Base-by-base conservation (phyloP, 2,329 filamentous ascomycete genomes). In the Thelonectria rubi region DNA sequence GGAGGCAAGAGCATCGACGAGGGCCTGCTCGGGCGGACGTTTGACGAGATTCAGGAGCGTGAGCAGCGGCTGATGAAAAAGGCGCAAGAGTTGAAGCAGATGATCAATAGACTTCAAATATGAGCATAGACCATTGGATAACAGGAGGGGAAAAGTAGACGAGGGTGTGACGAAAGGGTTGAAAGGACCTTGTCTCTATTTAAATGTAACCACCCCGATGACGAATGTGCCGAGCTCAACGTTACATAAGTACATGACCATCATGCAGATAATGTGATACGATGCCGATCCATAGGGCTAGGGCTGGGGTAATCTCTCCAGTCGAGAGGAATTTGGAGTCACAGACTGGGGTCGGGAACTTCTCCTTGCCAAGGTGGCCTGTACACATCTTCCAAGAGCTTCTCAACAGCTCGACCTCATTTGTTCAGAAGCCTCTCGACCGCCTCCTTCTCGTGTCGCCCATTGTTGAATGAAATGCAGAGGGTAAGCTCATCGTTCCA, bases 91-190 rank as follows among this genome's bases (percentile, higher is more conserved):
- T 11, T 63, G 21, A 56, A 46, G 20, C 61, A 57, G 49, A 59
- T 60, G 51, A 63, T 63, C 18, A 60, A 53, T 42, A 49, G 51
- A 32, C 59, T 63, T 53, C 60, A 63, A 37, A 60, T 63, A 40
- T 63, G 32, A 58, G 21, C 14, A 43, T 6, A 20, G 18, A 17
- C 7, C 5, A 30, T 30, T 30, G 26, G 26, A 30, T 9, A 5
- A 30, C 10, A n/a, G 26, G 26, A 24, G 26, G 7, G 26, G 17
- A 10, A 43, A 17, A 43, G 40, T 10, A 43, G n/a, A 17, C n/a
- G 9, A 37, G 34, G 8, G 34, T 37, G 15, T 37, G 34, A 37
- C 15, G 14, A 14, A 37, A 37, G 12, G 14, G 5, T 3, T 37
- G 12, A 30, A 30, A 37, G 11, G 12, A 37, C 9, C 2, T 37